Evolutionary conservation across 1,284 basidiomycete genomes (phyloP).

Genomic region (Stereum hirsutum): DNA sequence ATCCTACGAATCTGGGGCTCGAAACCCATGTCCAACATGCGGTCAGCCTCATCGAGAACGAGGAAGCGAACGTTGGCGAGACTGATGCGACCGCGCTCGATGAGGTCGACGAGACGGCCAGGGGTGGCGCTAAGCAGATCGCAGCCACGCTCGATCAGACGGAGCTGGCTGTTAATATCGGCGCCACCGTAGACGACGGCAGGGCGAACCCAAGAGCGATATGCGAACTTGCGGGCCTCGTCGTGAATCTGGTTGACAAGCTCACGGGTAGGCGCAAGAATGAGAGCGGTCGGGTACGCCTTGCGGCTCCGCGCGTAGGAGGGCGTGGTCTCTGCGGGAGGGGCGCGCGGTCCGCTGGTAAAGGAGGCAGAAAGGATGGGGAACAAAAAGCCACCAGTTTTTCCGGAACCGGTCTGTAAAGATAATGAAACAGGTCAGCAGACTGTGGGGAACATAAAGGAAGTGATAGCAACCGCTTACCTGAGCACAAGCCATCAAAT

Average conservation of each 20-base stretch:
- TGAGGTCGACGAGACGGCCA: conserved; percentile 96
- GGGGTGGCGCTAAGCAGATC: conserved; percentile 98
- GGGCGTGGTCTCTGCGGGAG: conserved; percentile 44
- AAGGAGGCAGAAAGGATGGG: conserved; percentile 97
- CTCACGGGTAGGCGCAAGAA: conserved; percentile 97
- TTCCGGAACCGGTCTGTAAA: conserved; percentile 91
- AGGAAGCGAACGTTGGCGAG: conserved; percentile 96
- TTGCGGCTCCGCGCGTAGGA: conserved; percentile 73
- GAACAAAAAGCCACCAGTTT: conserved; percentile 99
- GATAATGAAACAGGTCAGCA: conserved; percentile 6
- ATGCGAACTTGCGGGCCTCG: conserved; percentile 98
- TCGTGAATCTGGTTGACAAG: conserved; percentile 99
- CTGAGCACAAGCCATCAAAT: conserved; percentile 99
- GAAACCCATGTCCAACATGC: conserved; percentile 99
- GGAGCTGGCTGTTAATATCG: conserved; percentile 93
- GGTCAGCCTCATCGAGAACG: conserved; percentile 98
- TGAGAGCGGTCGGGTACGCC: conserved; percentile 92
- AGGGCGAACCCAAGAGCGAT: conserved; percentile 98
- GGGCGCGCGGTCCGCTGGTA: conserved; percentile 68
- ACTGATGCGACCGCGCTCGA: conserved; percentile 96
- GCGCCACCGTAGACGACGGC: conserved; percentile 99
- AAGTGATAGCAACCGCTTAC: conserved; percentile 28
- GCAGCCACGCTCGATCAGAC: conserved; percentile 93
- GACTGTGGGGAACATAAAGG: conserved; percentile 9
- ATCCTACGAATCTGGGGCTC: conserved; percentile 99